phyloP scores from a whole-genome alignment of 495 filamentous ascomycete genomes.

The Daldinia childiae region DNA sequence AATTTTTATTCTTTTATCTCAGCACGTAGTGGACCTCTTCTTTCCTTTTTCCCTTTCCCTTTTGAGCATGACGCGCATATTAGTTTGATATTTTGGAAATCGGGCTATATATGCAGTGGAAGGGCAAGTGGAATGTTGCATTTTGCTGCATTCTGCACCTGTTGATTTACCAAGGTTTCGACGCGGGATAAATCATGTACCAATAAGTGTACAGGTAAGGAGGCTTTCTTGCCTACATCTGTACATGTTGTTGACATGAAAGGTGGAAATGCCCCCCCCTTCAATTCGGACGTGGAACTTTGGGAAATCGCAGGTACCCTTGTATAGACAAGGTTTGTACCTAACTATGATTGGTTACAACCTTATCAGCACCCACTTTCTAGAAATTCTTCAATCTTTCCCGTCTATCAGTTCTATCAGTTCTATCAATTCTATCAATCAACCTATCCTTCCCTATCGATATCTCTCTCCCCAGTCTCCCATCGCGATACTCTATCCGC shows the following conservation, averaged over 20 bases:
- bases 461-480: conserved; percentile 43
- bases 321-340: conserved; percentile 28
- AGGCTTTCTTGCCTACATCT: background rate
- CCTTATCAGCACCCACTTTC: conserved; percentile 44
- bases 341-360: conserved; percentile 26
- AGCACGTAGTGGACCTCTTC: background rate
- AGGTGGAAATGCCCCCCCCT: conserved; percentile 21
- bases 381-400: conserved; percentile 45
- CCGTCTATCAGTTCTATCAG: conserved; percentile 52
- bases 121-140: background rate
- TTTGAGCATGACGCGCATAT: background rate
- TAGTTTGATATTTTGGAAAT: background rate
- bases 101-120: background rate
- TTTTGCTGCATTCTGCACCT: conserved; percentile 8
- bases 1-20: conserved; percentile 1
- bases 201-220: background rate
- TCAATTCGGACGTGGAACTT: conserved; percentile 21
- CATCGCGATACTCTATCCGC: conserved; percentile 34
- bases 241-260: background rate
- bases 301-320: conserved; percentile 19
- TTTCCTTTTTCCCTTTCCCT: conserved; percentile 9
- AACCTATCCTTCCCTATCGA: conserved; percentile 48
- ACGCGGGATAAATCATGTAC: background rate
- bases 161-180: conserved; percentile 1
- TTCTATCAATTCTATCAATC: conserved; percentile 50